Conservation (phyloP, 2,329 filamentous ascomycete species). For the Colletotrichum trifolii region DNA sequence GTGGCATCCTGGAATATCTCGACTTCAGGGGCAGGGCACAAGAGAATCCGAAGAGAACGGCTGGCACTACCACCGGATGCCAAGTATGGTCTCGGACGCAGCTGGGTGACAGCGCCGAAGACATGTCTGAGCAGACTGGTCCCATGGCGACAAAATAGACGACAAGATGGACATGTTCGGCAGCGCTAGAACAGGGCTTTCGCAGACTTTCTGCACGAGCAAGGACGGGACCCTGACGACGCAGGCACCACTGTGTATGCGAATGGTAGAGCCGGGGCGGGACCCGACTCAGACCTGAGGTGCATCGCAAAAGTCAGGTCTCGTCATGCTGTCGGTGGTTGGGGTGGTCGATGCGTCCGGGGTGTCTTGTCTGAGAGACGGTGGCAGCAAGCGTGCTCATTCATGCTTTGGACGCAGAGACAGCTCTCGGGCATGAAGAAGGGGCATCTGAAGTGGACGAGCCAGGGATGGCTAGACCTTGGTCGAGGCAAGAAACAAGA, state of each 20-base stretch:
- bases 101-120: constrained; percentile 21
- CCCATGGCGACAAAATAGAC: too few species aligned
- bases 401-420: constrained; percentile 31
- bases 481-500: constrained; percentile 15
- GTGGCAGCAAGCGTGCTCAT: constrained; percentile 12
- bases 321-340: constrained; percentile 26
- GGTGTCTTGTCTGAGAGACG: constrained; percentile 28
- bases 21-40: constrained; percentile 25
- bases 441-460: constrained; percentile 25
- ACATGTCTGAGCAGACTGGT: not conserved
- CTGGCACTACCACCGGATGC: constrained; percentile 17
- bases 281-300: constrained; percentile 14
- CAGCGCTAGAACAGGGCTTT: not conserved
- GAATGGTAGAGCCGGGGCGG: not conserved
- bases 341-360: constrained; percentile 24
- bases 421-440: constrained; percentile 27
- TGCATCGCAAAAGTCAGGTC: constrained; percentile 29
- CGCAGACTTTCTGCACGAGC: constrained; percentile 15
- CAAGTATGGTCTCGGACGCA: constrained; percentile 21
- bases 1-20: constrained; percentile 14
- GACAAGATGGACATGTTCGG: too few species aligned
- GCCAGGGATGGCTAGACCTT: constrained; percentile 5
- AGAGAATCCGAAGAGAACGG: constrained; percentile 25
- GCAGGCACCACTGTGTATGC: constrained; percentile 5
- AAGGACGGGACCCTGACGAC: constrained; percentile 21